A percentile compares a stretch with the other conserved stretches of the same genome.
Evolutionary conservation across 176 grass and related monocot genomes (phyloP).

Genomic region (Echinochloa phyllopogon): DNA sequence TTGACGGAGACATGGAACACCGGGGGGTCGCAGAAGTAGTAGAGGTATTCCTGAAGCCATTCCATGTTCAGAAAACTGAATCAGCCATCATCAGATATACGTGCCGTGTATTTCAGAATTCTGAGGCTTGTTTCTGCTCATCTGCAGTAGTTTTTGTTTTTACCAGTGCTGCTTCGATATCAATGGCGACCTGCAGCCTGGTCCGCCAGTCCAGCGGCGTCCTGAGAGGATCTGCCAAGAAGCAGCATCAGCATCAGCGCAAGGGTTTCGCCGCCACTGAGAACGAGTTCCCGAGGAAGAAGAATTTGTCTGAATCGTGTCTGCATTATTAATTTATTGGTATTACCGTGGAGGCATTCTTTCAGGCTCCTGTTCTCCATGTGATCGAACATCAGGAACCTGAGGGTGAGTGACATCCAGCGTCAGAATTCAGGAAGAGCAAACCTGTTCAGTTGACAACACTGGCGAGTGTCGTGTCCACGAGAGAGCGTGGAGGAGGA

Average conservation of each 20-base stretch:
- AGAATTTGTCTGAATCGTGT: conserved; percentile 18
- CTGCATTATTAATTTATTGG: too few relatives aligned
- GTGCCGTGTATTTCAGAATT: too few relatives aligned
- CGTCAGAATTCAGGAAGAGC: background rate
- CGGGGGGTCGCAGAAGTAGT: conserved; percentile 87
- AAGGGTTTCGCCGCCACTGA: background rate
- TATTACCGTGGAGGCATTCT: conserved; percentile 91
- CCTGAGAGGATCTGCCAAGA: conserved; percentile 75
- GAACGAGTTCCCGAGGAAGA: conserved; percentile 1
- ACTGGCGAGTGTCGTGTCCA: too few relatives aligned
- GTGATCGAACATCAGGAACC: conserved; percentile 90
- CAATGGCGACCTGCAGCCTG: conserved; percentile 83
- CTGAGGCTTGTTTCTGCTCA: too few relatives aligned
- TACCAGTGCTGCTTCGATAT: conserved; percentile 95
- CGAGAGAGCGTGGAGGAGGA: background rate
- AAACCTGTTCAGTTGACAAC: background rate
- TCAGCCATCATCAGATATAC: too few relatives aligned
- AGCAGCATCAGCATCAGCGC: conserved; percentile 29
- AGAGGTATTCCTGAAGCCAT: conserved; percentile 76
- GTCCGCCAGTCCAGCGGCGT: conserved; percentile 91
- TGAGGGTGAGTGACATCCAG: conserved; percentile 48
- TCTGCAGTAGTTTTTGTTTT: too few relatives aligned
- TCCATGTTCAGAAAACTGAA: conserved; percentile 34
- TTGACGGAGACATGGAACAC: conserved; percentile 72
- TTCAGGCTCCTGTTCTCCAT: conserved; percentile 86